phyloP scores from a whole-genome alignment of 768 basidiomycete genomes.

The Tulasnella calospora region DNA sequence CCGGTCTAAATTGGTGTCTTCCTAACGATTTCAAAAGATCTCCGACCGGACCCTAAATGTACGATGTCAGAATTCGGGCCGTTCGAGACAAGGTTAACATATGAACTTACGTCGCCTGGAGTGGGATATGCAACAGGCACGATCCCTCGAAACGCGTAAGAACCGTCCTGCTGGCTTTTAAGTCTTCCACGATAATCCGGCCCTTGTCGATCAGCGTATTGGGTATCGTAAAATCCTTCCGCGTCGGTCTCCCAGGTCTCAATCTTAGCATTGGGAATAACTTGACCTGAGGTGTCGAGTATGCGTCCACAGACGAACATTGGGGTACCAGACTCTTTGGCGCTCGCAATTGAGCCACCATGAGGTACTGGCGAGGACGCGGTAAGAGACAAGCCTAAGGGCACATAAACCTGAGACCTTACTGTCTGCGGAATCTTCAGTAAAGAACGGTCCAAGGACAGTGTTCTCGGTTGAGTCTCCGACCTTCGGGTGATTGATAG shows the following conservation, averaged over 20 bases:
- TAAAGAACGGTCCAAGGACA: constrained; percentile 79
- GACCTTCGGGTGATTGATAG: constrained; percentile 62
- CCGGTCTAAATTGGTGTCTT: constrained; percentile 72
- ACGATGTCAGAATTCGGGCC: constrained; percentile 25
- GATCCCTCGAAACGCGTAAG: constrained; percentile 64
- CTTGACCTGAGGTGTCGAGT: constrained; percentile 55
- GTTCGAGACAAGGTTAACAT: constrained; percentile 12
- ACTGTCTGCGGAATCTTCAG: constrained; percentile 71
- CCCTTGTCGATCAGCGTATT: constrained; percentile 51
- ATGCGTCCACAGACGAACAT: constrained; percentile 75
- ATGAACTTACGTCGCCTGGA: constrained; percentile 53
- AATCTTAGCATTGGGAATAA: constrained; percentile 59
- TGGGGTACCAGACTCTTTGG: constrained; percentile 73
- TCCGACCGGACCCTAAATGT: constrained; percentile 61
- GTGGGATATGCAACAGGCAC: constrained; percentile 71
- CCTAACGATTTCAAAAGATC: constrained; percentile 50
- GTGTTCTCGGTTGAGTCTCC: constrained; percentile 65
- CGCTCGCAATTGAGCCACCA: constrained; percentile 77
- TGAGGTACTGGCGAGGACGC: constrained; percentile 46
- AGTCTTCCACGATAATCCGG: constrained; percentile 75
- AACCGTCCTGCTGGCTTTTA: constrained; percentile 54
- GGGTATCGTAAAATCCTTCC: constrained; percentile 39
- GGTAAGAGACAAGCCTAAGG: neutral
- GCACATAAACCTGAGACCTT: constrained; percentile 30
- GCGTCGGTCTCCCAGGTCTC: constrained; percentile 84